Evolutionary conservation across 2,329 filamentous ascomycete genomes (phyloP).

Genomic region (Colletotrichum godetiae): DNA sequence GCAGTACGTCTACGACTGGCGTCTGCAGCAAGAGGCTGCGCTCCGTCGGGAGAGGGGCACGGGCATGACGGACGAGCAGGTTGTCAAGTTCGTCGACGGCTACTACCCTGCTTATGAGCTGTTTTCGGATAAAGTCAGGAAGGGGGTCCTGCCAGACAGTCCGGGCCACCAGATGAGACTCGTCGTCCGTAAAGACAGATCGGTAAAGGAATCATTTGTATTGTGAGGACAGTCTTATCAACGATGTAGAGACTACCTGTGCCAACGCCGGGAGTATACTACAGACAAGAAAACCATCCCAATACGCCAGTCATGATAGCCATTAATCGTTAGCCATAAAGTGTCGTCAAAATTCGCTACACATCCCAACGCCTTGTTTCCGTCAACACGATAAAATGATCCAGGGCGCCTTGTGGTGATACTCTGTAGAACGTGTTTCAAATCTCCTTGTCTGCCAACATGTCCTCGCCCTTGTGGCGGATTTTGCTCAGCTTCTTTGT

Average conservation of each 20-base stretch:
- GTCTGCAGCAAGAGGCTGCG: slow-evolving; percentile 81
- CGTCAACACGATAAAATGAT: background rate
- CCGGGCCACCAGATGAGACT: slow-evolving; percentile 69
- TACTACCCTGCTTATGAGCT: slow-evolving; percentile 81
- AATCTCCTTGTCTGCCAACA: slow-evolving; percentile 60
- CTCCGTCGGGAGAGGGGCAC: slow-evolving; percentile 74
- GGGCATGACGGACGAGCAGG: slow-evolving; percentile 86
- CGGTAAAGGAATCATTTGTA: slow-evolving; percentile 65
- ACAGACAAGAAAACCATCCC: background rate
- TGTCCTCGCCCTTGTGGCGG: slow-evolving; percentile 66
- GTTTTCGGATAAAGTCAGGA: slow-evolving; percentile 69
- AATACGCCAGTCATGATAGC: slow-evolving; percentile 8
- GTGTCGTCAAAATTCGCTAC: slow-evolving; percentile 28
- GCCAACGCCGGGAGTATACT: background rate
- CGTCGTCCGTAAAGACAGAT: slow-evolving; percentile 69
- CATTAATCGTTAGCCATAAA: slow-evolving; percentile 31
- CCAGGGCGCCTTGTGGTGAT: background rate
- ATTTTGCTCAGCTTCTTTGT: slow-evolving; percentile 65
- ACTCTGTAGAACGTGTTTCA: slow-evolving; percentile 32
- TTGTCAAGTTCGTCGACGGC: slow-evolving; percentile 76
- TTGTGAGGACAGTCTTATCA: slow-evolving; percentile 47
- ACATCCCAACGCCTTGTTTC: background rate
- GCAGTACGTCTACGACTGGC: slow-evolving; percentile 85
- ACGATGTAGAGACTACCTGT: background rate
- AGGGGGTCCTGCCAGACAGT: slow-evolving; percentile 64